A percentile compares a stretch with the other conserved stretches of the same genome.
Evolutionary conservation across 129 eudicot species (phyloP).

Genomic region (Deinandra increscens): DNA sequence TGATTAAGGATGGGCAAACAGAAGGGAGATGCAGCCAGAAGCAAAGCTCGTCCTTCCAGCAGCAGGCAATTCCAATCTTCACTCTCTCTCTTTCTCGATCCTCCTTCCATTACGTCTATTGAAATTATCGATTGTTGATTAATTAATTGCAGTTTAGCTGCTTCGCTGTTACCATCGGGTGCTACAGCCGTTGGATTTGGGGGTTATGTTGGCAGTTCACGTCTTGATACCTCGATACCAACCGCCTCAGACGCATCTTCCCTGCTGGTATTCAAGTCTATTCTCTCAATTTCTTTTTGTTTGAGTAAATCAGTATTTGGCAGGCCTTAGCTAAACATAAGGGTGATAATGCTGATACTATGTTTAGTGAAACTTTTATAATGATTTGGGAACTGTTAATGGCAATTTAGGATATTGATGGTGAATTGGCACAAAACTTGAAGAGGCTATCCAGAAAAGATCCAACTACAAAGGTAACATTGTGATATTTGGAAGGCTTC

Average conservation of each 20-base stretch:
- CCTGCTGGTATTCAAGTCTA: conserved; percentile 25
- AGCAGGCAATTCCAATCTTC: conserved; percentile 56
- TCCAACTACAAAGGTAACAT: conserved; percentile 88
- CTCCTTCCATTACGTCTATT: neutral
- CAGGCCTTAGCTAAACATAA: no score
- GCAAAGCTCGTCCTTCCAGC: conserved; percentile 96
- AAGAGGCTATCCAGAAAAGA: conserved; percentile 92
- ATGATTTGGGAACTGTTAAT: neutral
- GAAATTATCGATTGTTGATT: neutral
- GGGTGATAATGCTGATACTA: neutral
- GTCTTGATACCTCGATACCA: conserved; percentile 52
- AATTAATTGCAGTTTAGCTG: conserved; percentile 67
- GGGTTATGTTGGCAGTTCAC: conserved; percentile 85
- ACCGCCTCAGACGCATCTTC: conserved; percentile 41
- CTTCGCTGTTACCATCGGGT: conserved; percentile 83
- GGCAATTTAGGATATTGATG: conserved; percentile 63
- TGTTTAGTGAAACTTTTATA: conserved; percentile 6
- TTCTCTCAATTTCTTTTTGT: neutral
- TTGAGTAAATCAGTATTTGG: neutral
- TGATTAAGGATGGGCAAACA: conserved; percentile 62
- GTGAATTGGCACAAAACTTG: conserved; percentile 83
- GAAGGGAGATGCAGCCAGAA: conserved; percentile 89
- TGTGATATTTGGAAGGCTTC: neutral
- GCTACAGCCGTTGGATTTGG: conserved; percentile 86
- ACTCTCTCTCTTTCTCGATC: neutral